phyloP scores from a whole-genome alignment of 495 filamentous ascomycete genomes.

The Annulohypoxylon stygium region DNA sequence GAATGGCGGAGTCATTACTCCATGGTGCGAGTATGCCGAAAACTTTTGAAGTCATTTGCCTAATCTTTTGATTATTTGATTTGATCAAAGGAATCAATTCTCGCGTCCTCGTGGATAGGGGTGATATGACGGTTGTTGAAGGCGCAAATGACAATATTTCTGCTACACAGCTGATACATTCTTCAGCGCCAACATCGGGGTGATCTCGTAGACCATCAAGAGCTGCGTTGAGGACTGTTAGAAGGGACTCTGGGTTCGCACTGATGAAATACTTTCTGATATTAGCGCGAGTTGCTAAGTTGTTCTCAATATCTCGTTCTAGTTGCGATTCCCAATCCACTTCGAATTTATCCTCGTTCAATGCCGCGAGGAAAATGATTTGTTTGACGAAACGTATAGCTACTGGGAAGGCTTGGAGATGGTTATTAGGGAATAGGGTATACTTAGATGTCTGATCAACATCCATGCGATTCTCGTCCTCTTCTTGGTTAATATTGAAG shows the following conservation, averaged over 20 bases:
- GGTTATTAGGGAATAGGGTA: slow-evolving; percentile 54
- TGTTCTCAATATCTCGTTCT: slow-evolving; percentile 74
- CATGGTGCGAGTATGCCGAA: slow-evolving; percentile 78
- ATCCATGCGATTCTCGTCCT: slow-evolving; percentile 44
- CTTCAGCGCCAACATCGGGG: slow-evolving; percentile 52
- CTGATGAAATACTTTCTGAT: slow-evolving; percentile 62
- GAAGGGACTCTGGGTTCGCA: slow-evolving; percentile 44
- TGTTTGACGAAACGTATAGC: slow-evolving; percentile 78
- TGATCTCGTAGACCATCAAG: slow-evolving; percentile 50
- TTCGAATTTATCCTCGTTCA: slow-evolving; percentile 73
- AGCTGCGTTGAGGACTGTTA: slow-evolving; percentile 49
- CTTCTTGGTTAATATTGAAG: slow-evolving; percentile 50
- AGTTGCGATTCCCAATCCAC: slow-evolving; percentile 88
- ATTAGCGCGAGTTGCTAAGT: slow-evolving; percentile 68
- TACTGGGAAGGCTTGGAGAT: slow-evolving; percentile 69
- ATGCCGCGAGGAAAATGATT: slow-evolving; percentile 78
- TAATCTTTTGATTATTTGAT: slow-evolving; percentile 75
- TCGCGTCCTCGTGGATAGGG: slow-evolving; percentile 61
- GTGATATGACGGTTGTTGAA: slow-evolving; percentile 60
- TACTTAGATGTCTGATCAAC: slow-evolving; percentile 48
- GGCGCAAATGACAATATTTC: slow-evolving; percentile 76
- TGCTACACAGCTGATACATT: slow-evolving; percentile 72
- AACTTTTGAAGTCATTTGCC: slow-evolving; percentile 72
- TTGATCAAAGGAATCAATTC: slow-evolving; percentile 70
- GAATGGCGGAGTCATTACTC: slow-evolving; percentile 32